These are phyloP conservation scores for Syncephalastrum monosporum DNA, from an alignment of 371 early-diverging fungal genomes.

Conservation along the genomic window DNA sequence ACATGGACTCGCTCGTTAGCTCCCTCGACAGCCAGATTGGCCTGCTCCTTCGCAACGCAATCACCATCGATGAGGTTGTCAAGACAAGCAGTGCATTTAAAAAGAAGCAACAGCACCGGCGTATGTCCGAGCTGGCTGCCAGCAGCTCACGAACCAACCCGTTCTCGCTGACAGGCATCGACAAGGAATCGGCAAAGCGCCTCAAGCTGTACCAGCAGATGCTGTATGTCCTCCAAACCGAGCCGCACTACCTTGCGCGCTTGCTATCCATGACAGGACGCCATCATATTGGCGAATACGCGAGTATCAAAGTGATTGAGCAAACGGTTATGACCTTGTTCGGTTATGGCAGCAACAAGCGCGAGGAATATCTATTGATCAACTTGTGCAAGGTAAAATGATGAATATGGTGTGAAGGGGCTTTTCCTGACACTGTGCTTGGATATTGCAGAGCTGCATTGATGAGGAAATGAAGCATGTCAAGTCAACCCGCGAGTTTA, in stretches of 20 bases:
- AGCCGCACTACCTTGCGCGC: constrained; percentile 88
- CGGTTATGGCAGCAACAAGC: constrained; percentile 92
- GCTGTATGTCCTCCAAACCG: constrained; percentile 95
- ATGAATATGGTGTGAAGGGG: not conserved
- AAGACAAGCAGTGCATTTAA: constrained; percentile 58
- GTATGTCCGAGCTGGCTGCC: constrained; percentile 42
- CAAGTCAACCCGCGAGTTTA: constrained; percentile 82
- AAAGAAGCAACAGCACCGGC: constrained; percentile 51
- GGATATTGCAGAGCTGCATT: constrained; percentile 66
- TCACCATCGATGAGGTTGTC: constrained; percentile 90
- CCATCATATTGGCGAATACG: constrained; percentile 41
- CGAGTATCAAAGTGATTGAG: constrained; percentile 75
- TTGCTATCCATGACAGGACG: constrained; percentile 80
- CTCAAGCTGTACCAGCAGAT: constrained; percentile 88
- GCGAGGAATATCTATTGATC: constrained; percentile 97
- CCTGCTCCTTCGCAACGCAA: constrained; percentile 94
- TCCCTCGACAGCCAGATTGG: constrained; percentile 96
- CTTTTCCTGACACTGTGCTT: not conserved
- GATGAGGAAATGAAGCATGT: constrained; percentile 87
- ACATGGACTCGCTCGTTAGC: constrained; percentile 79
- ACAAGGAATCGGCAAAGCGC: constrained; percentile 79
- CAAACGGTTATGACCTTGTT: constrained; percentile 91
- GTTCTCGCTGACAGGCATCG: constrained; percentile 65
- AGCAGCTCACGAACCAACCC: constrained; percentile 19
- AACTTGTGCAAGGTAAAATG: constrained; percentile 83